Conservation (phyloP, 1,284 basidiomycete genomes). For the Pascua sp. region DNA sequence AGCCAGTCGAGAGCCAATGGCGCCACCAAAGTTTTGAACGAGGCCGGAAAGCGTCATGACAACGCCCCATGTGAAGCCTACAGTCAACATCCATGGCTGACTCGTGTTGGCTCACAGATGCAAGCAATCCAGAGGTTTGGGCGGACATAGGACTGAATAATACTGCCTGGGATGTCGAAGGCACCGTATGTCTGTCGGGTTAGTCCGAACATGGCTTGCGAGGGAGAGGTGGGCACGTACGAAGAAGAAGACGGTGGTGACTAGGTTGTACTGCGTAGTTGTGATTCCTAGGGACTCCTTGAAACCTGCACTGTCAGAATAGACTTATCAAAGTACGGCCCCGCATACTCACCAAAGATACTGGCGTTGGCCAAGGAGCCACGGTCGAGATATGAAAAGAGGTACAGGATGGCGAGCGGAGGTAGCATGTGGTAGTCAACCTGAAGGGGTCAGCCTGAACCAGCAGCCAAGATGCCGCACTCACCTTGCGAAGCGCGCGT, state of each 20-base stretch:
- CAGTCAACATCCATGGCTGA: too few species aligned
- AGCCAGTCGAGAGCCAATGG: conserved; percentile 5
- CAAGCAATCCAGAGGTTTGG: conserved; percentile 48
- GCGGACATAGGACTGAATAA: conserved; percentile 19
- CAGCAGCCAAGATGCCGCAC: too few species aligned
- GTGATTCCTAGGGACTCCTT: conserved; percentile 14
- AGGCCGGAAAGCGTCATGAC: conserved; percentile 61
- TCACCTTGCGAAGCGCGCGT: conserved; percentile 7
- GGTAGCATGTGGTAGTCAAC: conserved; percentile 35
- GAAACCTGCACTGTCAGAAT: conserved; percentile 4
- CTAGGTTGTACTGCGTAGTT: conserved; percentile 18
- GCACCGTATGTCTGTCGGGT: conserved; percentile 11
- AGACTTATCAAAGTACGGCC: not conserved
- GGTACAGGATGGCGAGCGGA: conserved; percentile 36
- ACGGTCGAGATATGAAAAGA: conserved; percentile 30
- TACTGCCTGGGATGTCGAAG: conserved; percentile 17
- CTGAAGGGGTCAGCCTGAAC: conserved; percentile 1
- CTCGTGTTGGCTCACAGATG: conserved; percentile 1
- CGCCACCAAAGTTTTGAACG: conserved; percentile 56
- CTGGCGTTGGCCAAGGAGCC: conserved; percentile 17
- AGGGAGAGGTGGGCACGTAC: conserved; percentile 1
- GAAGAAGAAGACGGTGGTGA: conserved; percentile 23
- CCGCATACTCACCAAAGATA: conserved; percentile 9
- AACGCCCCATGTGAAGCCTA: conserved; percentile 50
- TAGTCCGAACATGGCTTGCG: not conserved